Percentiles rank a stretch among this genome's conserved stretches.
Conservation (phyloP, 768 basidiomycete species). For the Pleurotus djamor region DNA sequence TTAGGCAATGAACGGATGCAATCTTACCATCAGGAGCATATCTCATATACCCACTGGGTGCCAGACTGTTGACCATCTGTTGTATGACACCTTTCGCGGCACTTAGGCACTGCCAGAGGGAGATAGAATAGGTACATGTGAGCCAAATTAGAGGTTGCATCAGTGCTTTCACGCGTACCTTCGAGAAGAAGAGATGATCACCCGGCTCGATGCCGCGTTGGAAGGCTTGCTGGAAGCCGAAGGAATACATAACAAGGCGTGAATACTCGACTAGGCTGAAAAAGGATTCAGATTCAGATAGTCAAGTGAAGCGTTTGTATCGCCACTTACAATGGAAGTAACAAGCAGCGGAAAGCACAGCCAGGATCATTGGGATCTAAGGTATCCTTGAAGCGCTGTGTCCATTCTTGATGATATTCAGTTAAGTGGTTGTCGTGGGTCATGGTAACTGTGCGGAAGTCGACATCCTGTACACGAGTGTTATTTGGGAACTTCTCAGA, state of each 20-base stretch:
- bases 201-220: conserved; percentile 61
- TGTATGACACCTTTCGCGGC: conserved; percentile 67
- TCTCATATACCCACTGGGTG: conserved; percentile 74
- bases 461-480: conserved; percentile 42
- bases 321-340: conserved; percentile 71
- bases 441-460: conserved; percentile 66
- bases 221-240: conserved; percentile 83
- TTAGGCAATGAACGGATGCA: neutral
- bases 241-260: conserved; percentile 83
- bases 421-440: conserved; percentile 57
- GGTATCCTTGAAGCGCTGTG: conserved; percentile 51
- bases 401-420: conserved; percentile 67
- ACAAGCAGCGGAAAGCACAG: conserved; percentile 56
- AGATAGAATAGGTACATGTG: neutral
- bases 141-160: neutral
- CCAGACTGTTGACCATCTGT: conserved; percentile 62
- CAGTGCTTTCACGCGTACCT: conserved; percentile 35
- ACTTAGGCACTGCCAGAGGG: conserved; percentile 54
- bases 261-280: conserved; percentile 72
- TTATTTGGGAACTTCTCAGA: neutral
- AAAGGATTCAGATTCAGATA: conserved; percentile 1
- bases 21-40: conserved; percentile 72
- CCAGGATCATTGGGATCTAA: conserved; percentile 59
- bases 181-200: conserved; percentile 66
- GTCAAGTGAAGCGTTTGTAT: neutral